These are phyloP conservation scores for Pseudonitzschia delicatissima DNA, from an alignment of 108 stramenopile genomes.

Conservation along the genomic window DNA sequence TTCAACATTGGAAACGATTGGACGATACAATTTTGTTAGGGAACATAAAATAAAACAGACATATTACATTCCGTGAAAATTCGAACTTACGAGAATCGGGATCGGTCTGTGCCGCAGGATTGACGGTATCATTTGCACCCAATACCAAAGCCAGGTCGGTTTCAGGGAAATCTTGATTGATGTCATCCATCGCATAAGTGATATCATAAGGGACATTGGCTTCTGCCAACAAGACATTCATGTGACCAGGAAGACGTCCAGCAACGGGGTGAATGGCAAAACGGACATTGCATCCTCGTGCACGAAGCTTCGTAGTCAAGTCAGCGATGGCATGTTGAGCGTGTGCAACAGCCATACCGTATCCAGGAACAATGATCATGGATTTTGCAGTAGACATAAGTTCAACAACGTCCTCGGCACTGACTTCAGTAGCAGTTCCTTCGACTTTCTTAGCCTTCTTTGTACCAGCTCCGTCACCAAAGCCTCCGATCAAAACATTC, in stretches of 20 bases:
- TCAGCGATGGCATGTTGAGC: conserved; percentile 79
- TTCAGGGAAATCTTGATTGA: conserved; percentile 58
- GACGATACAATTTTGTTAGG: no score
- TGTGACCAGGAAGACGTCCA: conserved; percentile 81
- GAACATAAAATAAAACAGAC: no score
- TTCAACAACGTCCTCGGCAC: conserved; percentile 50
- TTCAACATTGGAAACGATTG: no score
- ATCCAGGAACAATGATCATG: conserved; percentile 84
- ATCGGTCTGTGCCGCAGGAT: conserved; percentile 82
- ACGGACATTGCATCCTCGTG: conserved; percentile 68
- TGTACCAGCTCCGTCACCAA: conserved; percentile 42
- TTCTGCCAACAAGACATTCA: conserved; percentile 85
- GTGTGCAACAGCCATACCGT: conserved; percentile 85
- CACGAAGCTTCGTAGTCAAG: conserved; percentile 52
- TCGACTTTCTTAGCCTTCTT: conserved; percentile 33
- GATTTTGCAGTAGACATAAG: conserved; percentile 52
- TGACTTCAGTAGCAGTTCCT: conserved; percentile 39
- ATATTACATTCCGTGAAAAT: no score
- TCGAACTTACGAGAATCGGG: conserved; percentile 45
- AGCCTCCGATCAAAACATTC: conserved; percentile 75
- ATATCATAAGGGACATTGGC: conserved; percentile 84
- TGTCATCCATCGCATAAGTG: conserved; percentile 46
- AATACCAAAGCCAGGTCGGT: conserved; percentile 54
- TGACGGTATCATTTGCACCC: conserved; percentile 78
- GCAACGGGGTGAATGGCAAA: conserved; percentile 88